Base-by-base conservation (phyloP, 495 filamentous ascomycete species). In the Polyplosphaeria fusca region DNA sequence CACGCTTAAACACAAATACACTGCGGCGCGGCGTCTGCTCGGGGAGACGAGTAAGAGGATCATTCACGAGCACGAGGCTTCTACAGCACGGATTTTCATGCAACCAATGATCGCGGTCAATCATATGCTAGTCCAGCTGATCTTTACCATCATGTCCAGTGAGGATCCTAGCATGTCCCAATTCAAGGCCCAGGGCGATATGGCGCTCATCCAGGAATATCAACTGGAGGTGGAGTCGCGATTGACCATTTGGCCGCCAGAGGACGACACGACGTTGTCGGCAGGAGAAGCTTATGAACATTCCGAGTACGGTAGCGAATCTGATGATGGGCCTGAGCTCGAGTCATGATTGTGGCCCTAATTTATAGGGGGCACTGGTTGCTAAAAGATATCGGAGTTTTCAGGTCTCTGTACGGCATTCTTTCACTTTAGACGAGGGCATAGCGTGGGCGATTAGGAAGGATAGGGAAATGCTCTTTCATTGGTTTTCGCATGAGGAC, bases 291-390 rank as follows among this genome's bases (percentile, higher is more conserved):
- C 35, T 23, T 55, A 49, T 25, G 58, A 55, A 22, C 50, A 61
- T 1, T 61, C 58, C 14, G 58, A 61, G 11, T 61, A 61, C 44
- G 51, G 58, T 19, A 49, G 37, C 37, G 58, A 61, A 27, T 61
- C 58, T 38, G 58, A 61, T 39, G 51, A 55, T 27, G 58, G 58
- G 5, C 42, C 38, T 19, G 58, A 61, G 19, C 50, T 55, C 30
- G 30, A 14, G 7, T 35, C 30, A 35, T 35, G 30, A 35, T 35
- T 35, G 14, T 35, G 7, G 30, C 7, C 7, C 30, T 35, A 35
- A 7, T 14, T 35, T 14, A 35, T 14, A 14, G 30, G 30, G 14
- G 7, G 14, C 30, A 35, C 30, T n/a, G 30, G 30, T 35, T 14
- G 14, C 30, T 35, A 35, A n/a, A n/a, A n/a, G n/a, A n/a, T n/a